A percentile compares a stretch with the other conserved stretches of the same genome.
Conservation (phyloP, 2,329 filamentous ascomycete genomes). For the Clarireedia paspali region DNA sequence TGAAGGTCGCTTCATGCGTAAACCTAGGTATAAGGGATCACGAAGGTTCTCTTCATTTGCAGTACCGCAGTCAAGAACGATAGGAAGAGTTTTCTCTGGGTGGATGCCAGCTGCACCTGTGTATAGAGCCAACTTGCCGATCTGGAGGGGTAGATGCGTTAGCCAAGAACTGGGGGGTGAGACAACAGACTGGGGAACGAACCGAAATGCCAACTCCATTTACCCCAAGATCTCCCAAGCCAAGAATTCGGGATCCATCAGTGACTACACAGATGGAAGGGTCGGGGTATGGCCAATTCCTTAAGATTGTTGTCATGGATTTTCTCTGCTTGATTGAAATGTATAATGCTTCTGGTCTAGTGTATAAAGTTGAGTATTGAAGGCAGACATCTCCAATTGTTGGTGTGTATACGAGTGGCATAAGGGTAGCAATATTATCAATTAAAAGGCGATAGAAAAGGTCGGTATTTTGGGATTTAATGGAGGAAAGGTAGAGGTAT, state of each 20-base stretch:
- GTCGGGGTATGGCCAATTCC: constrained; percentile 84
- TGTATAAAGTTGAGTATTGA: constrained; percentile 93
- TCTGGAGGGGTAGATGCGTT: constrained; percentile 33
- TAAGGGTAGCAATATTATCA: constrained; percentile 68
- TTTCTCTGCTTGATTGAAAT: constrained; percentile 92
- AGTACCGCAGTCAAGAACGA: constrained; percentile 60
- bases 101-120: constrained; percentile 92
- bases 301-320: constrained; percentile 78
- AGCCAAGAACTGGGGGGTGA: not conserved
- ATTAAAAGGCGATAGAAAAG: constrained; percentile 79
- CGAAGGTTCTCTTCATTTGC: constrained; percentile 58
- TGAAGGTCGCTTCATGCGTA: constrained; percentile 72
- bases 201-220: constrained; percentile 97
- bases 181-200: constrained; percentile 30
- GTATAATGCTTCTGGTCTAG: constrained; percentile 90
- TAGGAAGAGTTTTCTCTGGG: constrained; percentile 72
- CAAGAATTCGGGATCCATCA: constrained; percentile 86
- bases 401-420: constrained; percentile 79
- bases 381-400: constrained; percentile 94
- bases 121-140: constrained; percentile 93
- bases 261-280: constrained; percentile 97
- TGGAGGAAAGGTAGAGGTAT: constrained; percentile 71
- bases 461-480: constrained; percentile 70
- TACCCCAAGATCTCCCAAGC: constrained; percentile 89
- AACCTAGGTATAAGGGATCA: constrained; percentile 80